Evolutionary conservation across 2,329 filamentous ascomycete species (phyloP).

Genomic region (Chalaropsis thielavioides): DNA sequence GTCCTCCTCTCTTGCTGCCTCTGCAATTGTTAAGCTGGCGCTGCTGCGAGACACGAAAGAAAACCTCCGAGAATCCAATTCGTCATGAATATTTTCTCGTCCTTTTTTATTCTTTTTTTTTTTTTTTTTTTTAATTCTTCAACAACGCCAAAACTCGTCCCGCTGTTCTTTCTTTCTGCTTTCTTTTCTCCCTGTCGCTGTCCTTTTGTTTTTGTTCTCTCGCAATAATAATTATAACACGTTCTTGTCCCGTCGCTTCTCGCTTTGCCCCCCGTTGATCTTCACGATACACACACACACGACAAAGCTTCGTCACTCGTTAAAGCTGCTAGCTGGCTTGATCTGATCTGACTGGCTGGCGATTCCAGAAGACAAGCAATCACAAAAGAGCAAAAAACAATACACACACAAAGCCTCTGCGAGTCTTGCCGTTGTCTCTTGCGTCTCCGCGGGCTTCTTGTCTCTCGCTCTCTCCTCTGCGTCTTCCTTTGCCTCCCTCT

Average conservation of each 20-base stretch:
- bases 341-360: background rate
- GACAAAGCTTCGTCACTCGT: background rate
- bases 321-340: background rate
- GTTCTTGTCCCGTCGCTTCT: background rate
- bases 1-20: background rate
- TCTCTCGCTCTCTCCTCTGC: background rate
- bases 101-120: conserved; percentile 2
- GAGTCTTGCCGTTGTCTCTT: background rate
- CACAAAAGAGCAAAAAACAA: background rate
- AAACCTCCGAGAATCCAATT: background rate
- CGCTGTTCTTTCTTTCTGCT: background rate
- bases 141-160: background rate
- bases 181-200: background rate
- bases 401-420: too few relatives aligned
- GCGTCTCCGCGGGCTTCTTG: background rate
- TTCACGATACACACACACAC: background rate
- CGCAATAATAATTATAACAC: background rate
- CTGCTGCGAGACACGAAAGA: conserved; percentile 1
- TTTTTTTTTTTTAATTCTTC: conserved; percentile 3
- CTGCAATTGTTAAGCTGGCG: background rate
- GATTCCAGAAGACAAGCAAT: background rate
- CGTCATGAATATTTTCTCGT: background rate
- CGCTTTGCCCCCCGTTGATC: background rate
- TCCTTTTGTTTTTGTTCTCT: background rate
- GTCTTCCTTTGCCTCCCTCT: background rate